Evolutionary conservation across 2,329 filamentous ascomycete species (phyloP), one percentile per base, ranked within the genome.

Genomic region (Emergomyces pasteurianus): DNA sequence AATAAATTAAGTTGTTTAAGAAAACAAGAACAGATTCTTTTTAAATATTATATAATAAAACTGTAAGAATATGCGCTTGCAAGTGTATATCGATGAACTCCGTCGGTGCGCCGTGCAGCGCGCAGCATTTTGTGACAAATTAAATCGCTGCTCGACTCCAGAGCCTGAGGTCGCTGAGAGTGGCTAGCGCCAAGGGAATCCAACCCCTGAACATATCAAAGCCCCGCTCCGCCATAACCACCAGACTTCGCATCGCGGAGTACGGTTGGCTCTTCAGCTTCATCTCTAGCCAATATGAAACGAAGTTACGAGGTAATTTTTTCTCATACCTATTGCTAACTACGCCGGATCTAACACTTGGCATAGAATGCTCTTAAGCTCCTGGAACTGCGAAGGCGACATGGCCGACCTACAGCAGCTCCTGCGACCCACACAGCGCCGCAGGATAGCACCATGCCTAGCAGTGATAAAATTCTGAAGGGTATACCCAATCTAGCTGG

Each of bases 401-500:
- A 9, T n/a, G 42, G 14, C 38, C 42, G 56, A 2, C 56, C 42
- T 2, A 31, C 14, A 47, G 42, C 12, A 47, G 42, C 12, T 12
- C 42, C 23, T 31, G 38, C 56, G 3, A 14, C 31, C 28, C 12
- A 26, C 16, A 14, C 42, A 28, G 5, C 21, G 1, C 1, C 10
- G 3, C 16, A n/a, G 18, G n/a, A 49, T 46, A 21, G 14, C 10
- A 21, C 42, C 26, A 49, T 23, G 14, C 31, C 59, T 46, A 59
- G 50, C 26, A 62, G 34, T 21, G 63, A 40, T 18, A 58, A 61
- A 40, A 60, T 62, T 53, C 60, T 68, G 10, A 67, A 58, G 58
- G 70, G 69, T 3, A 58, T 64, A 10, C 71, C 72, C 2, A 72
- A 69, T 52, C 61, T 73, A 38, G 58, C 64, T 38, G 70, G 69